Conservation (phyloP, 768 basidiomycete genomes). For the Russula virescens region DNA sequence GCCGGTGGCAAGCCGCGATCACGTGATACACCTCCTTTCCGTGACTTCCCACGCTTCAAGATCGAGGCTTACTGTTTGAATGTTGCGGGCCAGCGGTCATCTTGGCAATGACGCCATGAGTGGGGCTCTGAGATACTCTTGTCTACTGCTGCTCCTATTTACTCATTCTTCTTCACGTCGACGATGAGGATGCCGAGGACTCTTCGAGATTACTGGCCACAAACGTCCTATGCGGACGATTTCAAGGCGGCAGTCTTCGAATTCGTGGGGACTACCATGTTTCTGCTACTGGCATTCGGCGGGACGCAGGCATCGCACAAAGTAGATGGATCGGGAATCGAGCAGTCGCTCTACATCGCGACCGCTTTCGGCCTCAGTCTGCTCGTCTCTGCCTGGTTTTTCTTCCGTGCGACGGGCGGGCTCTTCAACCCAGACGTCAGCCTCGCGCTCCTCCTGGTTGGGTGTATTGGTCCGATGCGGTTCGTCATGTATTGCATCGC, state of each 20-base stretch:
- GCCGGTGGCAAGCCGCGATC: background rate
- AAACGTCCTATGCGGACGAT: slow-evolving; percentile 34
- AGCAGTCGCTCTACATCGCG: slow-evolving; percentile 50
- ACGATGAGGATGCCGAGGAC: background rate
- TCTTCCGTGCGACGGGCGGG: slow-evolving; percentile 58
- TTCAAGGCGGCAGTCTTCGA: slow-evolving; percentile 48
- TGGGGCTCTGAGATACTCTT: background rate
- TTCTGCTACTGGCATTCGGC: slow-evolving; percentile 60
- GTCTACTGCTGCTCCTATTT: background rate
- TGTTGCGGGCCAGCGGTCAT: too few relatives aligned
- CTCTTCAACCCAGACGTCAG: slow-evolving; percentile 63
- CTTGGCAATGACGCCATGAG: too few relatives aligned
- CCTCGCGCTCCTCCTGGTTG: slow-evolving; percentile 52
- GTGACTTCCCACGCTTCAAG: too few relatives aligned
- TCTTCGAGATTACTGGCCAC: slow-evolving; percentile 26
- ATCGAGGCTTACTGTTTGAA: too few relatives aligned
- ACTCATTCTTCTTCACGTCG: background rate
- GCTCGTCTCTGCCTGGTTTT: slow-evolving; percentile 60
- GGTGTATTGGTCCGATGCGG: slow-evolving; percentile 48
- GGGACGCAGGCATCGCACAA: slow-evolving; percentile 53
- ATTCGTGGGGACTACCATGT: slow-evolving; percentile 53
- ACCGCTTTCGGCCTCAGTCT: slow-evolving; percentile 57
- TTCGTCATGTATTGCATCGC: slow-evolving; percentile 57
- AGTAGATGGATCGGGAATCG: slow-evolving; percentile 31
- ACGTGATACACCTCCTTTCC: background rate